Evolutionary conservation across 805 yeast genomes (phyloP).

Genomic region (Barnettozyma vustinii): DNA sequence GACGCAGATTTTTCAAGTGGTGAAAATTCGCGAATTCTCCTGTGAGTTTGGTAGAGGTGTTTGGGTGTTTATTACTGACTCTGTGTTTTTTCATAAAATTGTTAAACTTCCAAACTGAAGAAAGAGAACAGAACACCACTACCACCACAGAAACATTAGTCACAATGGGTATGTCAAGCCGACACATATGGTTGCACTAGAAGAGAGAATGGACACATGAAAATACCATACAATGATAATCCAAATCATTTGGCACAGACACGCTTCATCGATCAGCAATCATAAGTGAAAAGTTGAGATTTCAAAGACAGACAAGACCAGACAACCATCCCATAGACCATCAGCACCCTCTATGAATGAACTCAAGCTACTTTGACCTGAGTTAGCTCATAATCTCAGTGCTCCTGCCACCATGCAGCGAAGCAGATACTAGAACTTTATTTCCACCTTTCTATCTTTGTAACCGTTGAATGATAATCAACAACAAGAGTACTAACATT

Average conservation of each 20-base stretch:
- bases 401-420: too few species aligned
- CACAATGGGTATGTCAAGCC: slow-evolving; percentile 27
- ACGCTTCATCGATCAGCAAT: neutral
- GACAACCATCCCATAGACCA: neutral
- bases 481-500: slow-evolving; percentile 21
- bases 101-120: slow-evolving; percentile 18
- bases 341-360: neutral
- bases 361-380: too few species aligned
- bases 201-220: neutral
- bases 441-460: neutral
- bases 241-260: neutral
- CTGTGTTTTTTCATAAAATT: slow-evolving; percentile 14
- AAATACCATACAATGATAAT: neutral
- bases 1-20: neutral
- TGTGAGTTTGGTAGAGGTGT: slow-evolving; percentile 3
- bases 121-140: neutral
- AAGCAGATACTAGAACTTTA: neutral
- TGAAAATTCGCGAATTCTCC: slow-evolving; percentile 1
- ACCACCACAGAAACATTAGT: slow-evolving; percentile 24
- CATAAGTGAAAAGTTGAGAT: neutral
- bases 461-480: neutral
- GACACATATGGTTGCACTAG: neutral
- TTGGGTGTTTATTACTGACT: slow-evolving; percentile 1
- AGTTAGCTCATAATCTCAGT: too few species aligned
- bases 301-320: too few species aligned